Conservation (phyloP, 2,329 filamentous ascomycete species). For the Phaeosphaeria sp. region DNA sequence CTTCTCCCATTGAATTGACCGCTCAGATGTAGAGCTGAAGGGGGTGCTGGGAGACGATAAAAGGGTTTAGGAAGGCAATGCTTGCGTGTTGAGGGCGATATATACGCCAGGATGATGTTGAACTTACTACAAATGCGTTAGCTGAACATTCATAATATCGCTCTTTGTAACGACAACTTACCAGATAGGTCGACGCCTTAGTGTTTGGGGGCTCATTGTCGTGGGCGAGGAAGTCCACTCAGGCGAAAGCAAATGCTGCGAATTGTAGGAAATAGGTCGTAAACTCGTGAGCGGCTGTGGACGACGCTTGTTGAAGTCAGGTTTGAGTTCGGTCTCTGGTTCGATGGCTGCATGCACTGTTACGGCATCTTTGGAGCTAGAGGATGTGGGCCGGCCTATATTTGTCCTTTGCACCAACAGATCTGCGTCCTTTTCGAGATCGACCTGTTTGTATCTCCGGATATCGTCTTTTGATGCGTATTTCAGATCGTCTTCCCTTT, state of each 20-base stretch:
- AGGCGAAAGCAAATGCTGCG: conserved; percentile 26
- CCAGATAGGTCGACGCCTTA: conserved; percentile 20
- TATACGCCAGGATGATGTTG: too few relatives aligned
- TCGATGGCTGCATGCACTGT: conserved; percentile 11
- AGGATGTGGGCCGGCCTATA: conserved; percentile 23
- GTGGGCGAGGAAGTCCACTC: conserved; percentile 30
- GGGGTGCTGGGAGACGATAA: too few relatives aligned
- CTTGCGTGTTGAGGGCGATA: too few relatives aligned
- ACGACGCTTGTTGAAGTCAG: conserved; percentile 22
- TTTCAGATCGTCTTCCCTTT: conserved; percentile 10
- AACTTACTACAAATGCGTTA: too few relatives aligned
- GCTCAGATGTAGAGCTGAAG: too few relatives aligned
- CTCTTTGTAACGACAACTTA: background rate
- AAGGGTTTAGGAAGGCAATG: too few relatives aligned
- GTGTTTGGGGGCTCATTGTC: conserved; percentile 22
- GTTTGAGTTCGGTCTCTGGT: conserved; percentile 18
- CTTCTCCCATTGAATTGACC: too few relatives aligned
- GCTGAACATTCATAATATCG: too few relatives aligned
- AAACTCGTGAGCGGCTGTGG: conserved; percentile 18
- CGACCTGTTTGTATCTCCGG: background rate
- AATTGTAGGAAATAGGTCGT: conserved; percentile 27
- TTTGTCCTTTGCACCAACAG: conserved; percentile 25
- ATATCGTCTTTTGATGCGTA: conserved; percentile 3
- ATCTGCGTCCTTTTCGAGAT: conserved; percentile 11
- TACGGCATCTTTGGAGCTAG: conserved; percentile 21